Conservation (phyloP, 2,329 filamentous ascomycete species). For the Ophiostoma sp. region DNA sequence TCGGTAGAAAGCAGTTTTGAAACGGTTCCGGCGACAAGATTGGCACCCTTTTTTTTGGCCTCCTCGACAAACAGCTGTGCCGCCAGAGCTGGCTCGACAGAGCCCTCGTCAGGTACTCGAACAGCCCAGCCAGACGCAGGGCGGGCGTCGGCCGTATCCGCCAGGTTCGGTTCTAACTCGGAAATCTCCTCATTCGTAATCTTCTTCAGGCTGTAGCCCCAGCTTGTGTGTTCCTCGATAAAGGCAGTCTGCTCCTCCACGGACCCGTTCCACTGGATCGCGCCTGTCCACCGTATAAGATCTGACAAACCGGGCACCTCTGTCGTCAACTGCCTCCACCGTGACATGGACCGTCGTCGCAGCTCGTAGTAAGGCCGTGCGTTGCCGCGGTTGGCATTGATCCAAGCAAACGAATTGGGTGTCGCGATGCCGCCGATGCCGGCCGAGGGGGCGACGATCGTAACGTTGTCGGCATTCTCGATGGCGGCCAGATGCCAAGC, state of each 20-base stretch:
- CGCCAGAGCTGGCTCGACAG: slow-evolving; percentile 36
- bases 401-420: slow-evolving; percentile 38
- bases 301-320: slow-evolving; percentile 32
- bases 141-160: slow-evolving; percentile 15
- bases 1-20: slow-evolving; percentile 24
- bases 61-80: slow-evolving; percentile 27
- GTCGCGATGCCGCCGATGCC: slow-evolving; percentile 36
- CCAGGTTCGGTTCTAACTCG: slow-evolving; percentile 27
- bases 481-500: slow-evolving; percentile 36
- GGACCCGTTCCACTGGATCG: slow-evolving; percentile 33
- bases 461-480: slow-evolving; percentile 31
- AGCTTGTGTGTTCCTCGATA: slow-evolving; percentile 31
- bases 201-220: slow-evolving; percentile 35
- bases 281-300: slow-evolving; percentile 34
- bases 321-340: slow-evolving; percentile 32
- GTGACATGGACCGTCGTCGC: slow-evolving; percentile 35
- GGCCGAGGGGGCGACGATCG: slow-evolving; percentile 33
- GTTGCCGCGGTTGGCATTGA: slow-evolving; percentile 36
- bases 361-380: slow-evolving; percentile 36
- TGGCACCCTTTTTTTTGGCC: background rate
- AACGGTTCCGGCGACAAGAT: background rate
- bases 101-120: slow-evolving; percentile 33
- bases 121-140: slow-evolving; percentile 32
- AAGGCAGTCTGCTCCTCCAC: slow-evolving; percentile 31
- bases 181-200: slow-evolving; percentile 29